These are phyloP conservation scores for Botrytis medusae DNA, from an alignment of 2,329 filamentous ascomycete genomes.

Conservation along the genomic window DNA sequence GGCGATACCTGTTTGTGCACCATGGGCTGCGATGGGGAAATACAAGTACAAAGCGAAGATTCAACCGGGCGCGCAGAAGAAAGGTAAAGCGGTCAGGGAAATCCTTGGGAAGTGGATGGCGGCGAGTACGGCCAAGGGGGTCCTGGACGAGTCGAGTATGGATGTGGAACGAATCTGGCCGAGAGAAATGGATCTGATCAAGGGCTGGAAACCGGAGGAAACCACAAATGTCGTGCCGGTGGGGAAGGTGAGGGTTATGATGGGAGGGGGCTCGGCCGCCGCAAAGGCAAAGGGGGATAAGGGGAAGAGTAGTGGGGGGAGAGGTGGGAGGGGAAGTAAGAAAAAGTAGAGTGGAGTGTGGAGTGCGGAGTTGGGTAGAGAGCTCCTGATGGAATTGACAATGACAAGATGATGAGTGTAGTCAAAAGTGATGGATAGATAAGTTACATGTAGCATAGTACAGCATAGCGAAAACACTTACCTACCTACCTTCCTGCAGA, in stretches of 20 bases:
- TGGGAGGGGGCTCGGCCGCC: conserved; percentile 53
- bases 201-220: conserved; percentile 77
- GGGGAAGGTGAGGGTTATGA: conserved; percentile 76
- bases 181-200: conserved; percentile 80
- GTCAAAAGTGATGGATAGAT: too few relatives aligned
- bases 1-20: conserved; percentile 62
- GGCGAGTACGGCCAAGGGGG: conserved; percentile 55
- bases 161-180: conserved; percentile 80
- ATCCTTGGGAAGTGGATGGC: conserved; percentile 78
- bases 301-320: conserved; percentile 30
- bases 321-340: conserved; percentile 35
- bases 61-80: conserved; percentile 86
- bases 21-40: conserved; percentile 61
- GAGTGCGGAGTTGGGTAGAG: too few relatives aligned
- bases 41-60: conserved; percentile 96
- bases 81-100: conserved; percentile 91
- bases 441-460: too few relatives aligned
- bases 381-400: too few relatives aligned
- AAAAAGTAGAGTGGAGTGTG: conserved; percentile 20
- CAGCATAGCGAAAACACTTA: too few relatives aligned
- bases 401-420: too few relatives aligned
- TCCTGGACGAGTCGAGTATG: conserved; percentile 58
- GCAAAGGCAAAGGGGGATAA: conserved; percentile 37
- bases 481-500: too few relatives aligned
- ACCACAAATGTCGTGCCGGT: conserved; percentile 79